Base-by-base conservation (phyloP, 176 grass and related monocot species). In the Bolboschoenus planiculmis region DNA sequence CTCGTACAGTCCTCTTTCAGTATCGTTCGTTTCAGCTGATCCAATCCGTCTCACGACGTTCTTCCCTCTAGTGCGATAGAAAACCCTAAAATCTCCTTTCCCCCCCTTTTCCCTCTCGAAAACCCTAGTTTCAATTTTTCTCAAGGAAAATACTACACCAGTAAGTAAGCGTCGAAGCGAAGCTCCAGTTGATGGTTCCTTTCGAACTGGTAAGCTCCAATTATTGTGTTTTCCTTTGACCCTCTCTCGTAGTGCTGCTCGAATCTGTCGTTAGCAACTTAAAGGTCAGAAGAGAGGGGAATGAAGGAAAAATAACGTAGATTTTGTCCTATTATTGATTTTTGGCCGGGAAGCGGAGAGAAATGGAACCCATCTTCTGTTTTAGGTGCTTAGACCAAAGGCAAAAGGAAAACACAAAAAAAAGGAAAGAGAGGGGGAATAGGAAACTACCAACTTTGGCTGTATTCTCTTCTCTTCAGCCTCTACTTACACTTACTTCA, bases 31-130 rank as follows among this genome's bases (percentile, higher is more conserved):
- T 53, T 40, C 31, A 58, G 30, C 78, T 40, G 78, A 80, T 59
- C 78, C 78, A 47, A 80, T 80, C 51, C 78, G 78, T 53, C 78
- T 56, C 50, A 56, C 50, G 51, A 56, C 55, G 48, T 59, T 80
- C 74, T 36, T 56, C 51, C 33, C 54, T 56, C 34, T 59, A 4
- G 16, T 37, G 78, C 50, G 74, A 78, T 37, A 80, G 53, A 80
- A 80, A 80, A 80, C 78, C 77, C 78, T 80, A 80, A 80, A 56
- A 55, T 51, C 37, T 47, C 61, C 47, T 78, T 58, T 80, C 1
- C 48, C 27, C 30, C 27, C 18, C 27, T 55, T 80, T 80, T 78
- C 37, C 74, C 78, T 59, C 50, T 37, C 55, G 78, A 80, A 80
- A 80, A 80, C 78, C 78, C 50, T 80, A 23, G 11, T 58, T 80